A percentile compares a stretch with the other conserved stretches of the same genome.
These are phyloP conservation scores for Syzygium aqueum DNA, from an alignment of 345 rosid genomes.

Conservation along the genomic window DNA sequence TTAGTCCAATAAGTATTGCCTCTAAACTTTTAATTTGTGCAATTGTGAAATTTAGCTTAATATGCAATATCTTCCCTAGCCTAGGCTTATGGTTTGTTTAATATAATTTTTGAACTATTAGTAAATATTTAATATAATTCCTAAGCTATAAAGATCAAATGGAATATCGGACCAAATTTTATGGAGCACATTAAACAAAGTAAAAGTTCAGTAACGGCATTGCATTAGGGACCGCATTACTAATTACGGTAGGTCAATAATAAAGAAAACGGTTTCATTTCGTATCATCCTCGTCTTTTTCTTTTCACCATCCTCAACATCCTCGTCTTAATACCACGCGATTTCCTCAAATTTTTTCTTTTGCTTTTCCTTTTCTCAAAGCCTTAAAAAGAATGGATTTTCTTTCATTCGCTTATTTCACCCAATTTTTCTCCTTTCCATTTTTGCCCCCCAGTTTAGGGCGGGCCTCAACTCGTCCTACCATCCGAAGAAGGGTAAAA, in stretches of 20 bases:
- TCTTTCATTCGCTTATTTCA: background rate
- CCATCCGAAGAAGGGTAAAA: background rate
- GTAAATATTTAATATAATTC: background rate
- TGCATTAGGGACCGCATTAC: too few relatives aligned
- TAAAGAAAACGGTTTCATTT: too few relatives aligned
- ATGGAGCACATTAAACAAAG: background rate
- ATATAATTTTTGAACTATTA: accelerated
- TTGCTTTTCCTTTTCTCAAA: background rate
- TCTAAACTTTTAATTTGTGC: accelerated
- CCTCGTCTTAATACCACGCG: background rate
- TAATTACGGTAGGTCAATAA: background rate
- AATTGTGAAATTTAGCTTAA: accelerated
- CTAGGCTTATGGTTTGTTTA: accelerated
- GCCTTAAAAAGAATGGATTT: background rate
- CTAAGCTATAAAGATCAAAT: accelerated
- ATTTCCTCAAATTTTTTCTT: background rate
- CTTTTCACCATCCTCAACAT: background rate
- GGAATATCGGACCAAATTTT: accelerated
- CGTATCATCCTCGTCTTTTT: background rate
- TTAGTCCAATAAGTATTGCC: accelerated
- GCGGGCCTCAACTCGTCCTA: background rate
- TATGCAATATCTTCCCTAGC: accelerated
- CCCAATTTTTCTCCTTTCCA: background rate
- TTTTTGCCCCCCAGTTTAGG: background rate
- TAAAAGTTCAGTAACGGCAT: accelerated